Base-by-base conservation (phyloP, 441 rosid species). In the Eruca vesicaria region DNA sequence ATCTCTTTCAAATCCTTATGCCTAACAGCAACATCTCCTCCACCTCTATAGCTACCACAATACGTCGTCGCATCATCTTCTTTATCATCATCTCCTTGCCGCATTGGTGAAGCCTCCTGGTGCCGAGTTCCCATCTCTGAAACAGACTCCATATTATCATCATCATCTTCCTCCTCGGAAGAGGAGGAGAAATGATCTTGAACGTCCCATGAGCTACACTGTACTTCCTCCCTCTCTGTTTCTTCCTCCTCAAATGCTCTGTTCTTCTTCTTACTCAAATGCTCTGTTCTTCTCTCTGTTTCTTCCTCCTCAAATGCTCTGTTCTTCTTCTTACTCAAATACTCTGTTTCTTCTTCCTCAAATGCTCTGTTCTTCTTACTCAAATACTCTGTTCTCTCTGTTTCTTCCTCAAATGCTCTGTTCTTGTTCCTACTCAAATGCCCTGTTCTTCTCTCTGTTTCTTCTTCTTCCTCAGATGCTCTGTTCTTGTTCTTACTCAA, bases 201-300 rank as follows among this genome's bases (percentile, higher is more conserved):
- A 77, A 85, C 93, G 23, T 83, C 98, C 98, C 97, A 93, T 58
- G 90, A 93, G 63, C 97, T 93, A 82, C 96, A 91, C 73, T 82
- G 96, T 21, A 89, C 98, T 81, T 93, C 98, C 84, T 93, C 98
- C 71, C 93, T 79, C 79, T 88, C 97, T 2, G 92, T 82, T 82
- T 76, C 88, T 6, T 66, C 84, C 5, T 78, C 88, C 6, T 66
- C 70, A 38, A 6, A 28, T 2, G 10, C 6, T 16, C 16, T 18
- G 9, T 52, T 56, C 41, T 63, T 77, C 57, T 36, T 77, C 29
- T 36, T 78, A 36, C 53, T 18, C 0, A 75, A 45, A 15, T 82
- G 90, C 79, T 87, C 94, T 10, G 97, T 89, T 69, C 83, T 89
- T 69, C 83, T 89, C 71, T 88, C 87, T 8, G 89, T 84, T 48